A percentile compares a stretch with the other conserved stretches of the same genome.
phyloP scores from a whole-genome alignment of 2,329 filamentous ascomycete genomes.

The Cladosporium sp. region DNA sequence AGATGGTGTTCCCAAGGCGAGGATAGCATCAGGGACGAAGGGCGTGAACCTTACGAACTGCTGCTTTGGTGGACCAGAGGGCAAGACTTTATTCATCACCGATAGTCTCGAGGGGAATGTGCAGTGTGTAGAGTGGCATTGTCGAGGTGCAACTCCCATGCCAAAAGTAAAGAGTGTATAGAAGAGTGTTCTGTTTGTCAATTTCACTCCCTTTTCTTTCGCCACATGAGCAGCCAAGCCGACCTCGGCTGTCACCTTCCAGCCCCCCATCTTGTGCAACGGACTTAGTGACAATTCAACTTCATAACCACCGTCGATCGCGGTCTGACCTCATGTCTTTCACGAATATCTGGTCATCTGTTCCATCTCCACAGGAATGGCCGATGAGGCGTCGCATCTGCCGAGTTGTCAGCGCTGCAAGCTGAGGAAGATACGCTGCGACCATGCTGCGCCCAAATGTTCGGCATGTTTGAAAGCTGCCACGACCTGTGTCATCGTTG shows the following conservation, averaged over 20 bases:
- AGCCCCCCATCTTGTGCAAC: no score
- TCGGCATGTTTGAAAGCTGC: slow-evolving; percentile 14
- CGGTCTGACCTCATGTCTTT: no score
- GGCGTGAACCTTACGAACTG: slow-evolving; percentile 6
- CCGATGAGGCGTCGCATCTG: slow-evolving; percentile 5
- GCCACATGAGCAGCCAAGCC: no score
- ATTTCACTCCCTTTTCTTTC: no score
- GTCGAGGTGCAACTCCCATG: neutral
- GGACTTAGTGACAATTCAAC: no score
- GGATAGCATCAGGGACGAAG: neutral
- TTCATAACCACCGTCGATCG: no score
- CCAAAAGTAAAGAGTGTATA: neutral
- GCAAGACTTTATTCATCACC: slow-evolving; percentile 7
- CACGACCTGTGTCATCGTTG: slow-evolving; percentile 16
- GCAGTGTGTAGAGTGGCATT: slow-evolving; percentile 4
- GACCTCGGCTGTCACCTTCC: no score
- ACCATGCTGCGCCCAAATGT: slow-evolving; percentile 17
- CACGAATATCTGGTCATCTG: no score
- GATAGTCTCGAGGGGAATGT: slow-evolving; percentile 8
- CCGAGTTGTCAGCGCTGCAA: slow-evolving; percentile 15
- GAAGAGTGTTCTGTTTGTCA: no score
- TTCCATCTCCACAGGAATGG: neutral
- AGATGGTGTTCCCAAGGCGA: slow-evolving; percentile 1
- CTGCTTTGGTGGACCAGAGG: slow-evolving; percentile 6
- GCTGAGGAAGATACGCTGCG: slow-evolving; percentile 12